Percentiles rank a stretch among this genome's conserved stretches.
Conservation (phyloP, 2,329 filamentous ascomycete species). For the Trichoderma citrinoviride region DNA sequence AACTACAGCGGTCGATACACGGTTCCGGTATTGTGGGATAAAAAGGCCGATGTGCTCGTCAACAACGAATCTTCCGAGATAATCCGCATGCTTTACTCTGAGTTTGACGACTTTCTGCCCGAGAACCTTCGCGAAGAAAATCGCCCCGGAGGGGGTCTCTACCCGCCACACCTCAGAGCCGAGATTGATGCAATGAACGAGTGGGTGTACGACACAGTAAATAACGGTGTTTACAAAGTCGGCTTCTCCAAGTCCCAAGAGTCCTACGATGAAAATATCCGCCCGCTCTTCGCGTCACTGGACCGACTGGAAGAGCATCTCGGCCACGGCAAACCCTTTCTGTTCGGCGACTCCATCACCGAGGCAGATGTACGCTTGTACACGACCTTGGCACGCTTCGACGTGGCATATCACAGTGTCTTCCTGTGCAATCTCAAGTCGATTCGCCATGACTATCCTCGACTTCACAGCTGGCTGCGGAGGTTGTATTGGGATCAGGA, state of each 20-base stretch:
- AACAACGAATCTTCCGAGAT: conserved; percentile 84
- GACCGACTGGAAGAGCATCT: conserved; percentile 62
- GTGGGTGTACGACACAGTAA: conserved; percentile 60
- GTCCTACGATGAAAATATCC: conserved; percentile 62
- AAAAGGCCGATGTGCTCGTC: conserved; percentile 66
- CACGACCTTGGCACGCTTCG: conserved; percentile 66
- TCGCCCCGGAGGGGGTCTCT: conserved; percentile 53
- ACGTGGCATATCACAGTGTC: conserved; percentile 64
- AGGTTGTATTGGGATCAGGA: conserved; percentile 66
- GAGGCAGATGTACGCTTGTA: conserved; percentile 68
- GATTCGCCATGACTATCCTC: conserved; percentile 63
- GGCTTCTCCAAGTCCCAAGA: conserved; percentile 66
- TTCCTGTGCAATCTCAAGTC: conserved; percentile 64
- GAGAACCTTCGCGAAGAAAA: conserved; percentile 51
- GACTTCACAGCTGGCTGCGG: conserved; percentile 65
- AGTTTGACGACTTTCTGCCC: conserved; percentile 63
- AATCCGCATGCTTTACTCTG: conserved; percentile 76
- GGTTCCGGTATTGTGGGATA: conserved; percentile 71
- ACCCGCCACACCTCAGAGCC: conserved; percentile 49
- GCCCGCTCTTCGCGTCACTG: conserved; percentile 60
- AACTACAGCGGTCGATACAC: conserved; percentile 70
- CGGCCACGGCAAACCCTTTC: conserved; percentile 48
- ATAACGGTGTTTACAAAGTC: conserved; percentile 52
- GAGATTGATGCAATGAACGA: conserved; percentile 65
- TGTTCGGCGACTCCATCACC: conserved; percentile 63